phyloP scores from a whole-genome alignment of 805 yeast species.

The Starmerella geochares region DNA sequence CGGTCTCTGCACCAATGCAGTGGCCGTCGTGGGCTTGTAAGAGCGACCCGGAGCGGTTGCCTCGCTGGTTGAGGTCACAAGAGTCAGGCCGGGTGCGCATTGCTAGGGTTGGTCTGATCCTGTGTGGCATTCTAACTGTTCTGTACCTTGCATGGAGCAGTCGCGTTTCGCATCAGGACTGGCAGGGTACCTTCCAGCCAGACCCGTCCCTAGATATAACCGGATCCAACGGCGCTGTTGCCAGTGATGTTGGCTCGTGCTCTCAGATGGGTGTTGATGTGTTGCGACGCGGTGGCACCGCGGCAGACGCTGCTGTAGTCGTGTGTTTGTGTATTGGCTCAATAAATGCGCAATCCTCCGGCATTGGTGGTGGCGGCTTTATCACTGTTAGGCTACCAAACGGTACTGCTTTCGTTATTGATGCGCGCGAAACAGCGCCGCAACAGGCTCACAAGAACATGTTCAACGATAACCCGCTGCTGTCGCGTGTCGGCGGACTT shows the following conservation, averaged over 20 bases:
- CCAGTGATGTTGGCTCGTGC: conserved; percentile 55
- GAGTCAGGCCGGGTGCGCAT: neutral
- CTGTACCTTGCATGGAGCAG: neutral
- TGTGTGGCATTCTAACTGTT: neutral
- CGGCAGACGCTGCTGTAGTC: conserved; percentile 89
- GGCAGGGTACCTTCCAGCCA: conserved; percentile 24
- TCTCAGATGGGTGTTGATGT: conserved; percentile 53
- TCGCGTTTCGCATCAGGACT: neutral
- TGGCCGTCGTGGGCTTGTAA: neutral
- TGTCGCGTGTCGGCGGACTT: conserved; percentile 70
- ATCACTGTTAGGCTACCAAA: conserved; percentile 41
- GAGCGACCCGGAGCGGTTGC: neutral
- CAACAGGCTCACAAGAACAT: conserved; percentile 48
- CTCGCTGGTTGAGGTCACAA: neutral
- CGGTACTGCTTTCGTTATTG: conserved; percentile 51
- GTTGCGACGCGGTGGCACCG: conserved; percentile 51
- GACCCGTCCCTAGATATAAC: conserved; percentile 17
- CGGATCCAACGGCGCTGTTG: conserved; percentile 48
- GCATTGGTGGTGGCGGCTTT: conserved; percentile 89
- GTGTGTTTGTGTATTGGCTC: conserved; percentile 83
- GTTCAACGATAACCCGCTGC: conserved; percentile 40
- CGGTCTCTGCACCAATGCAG: neutral
- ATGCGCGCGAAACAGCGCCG: conserved; percentile 89
- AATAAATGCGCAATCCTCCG: conserved; percentile 70
- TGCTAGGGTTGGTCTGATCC: neutral